Evolutionary conservation across 306 rosid species (phyloP).

Genomic region (Inga oerstediana): DNA sequence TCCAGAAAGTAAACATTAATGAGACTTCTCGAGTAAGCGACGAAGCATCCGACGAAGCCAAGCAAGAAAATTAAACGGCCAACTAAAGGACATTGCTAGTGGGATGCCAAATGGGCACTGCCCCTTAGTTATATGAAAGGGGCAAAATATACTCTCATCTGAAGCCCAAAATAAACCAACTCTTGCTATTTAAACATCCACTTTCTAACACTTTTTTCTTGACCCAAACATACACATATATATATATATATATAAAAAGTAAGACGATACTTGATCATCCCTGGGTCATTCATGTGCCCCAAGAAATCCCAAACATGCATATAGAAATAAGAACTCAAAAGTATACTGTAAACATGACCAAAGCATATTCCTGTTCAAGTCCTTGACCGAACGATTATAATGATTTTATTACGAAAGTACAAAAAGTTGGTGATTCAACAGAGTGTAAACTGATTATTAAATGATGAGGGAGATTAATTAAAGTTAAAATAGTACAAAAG

Average conservation of each 20-base stretch:
- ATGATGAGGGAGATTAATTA: not conserved
- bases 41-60: constrained; percentile 10
- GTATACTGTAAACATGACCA: not conserved
- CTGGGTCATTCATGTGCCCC: not conserved
- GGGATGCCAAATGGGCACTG: constrained; percentile 7
- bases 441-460: not conserved
- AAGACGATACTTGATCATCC: not conserved
- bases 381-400: not conserved
- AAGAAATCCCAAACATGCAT: not conserved
- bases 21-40: not conserved
- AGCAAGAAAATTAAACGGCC: not conserved
- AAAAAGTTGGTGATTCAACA: not conserved
- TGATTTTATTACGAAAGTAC: not conserved
- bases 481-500: not conserved
- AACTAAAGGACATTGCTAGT: not conserved
- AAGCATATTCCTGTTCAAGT: not conserved
- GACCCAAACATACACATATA: not conserved
- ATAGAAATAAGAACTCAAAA: not conserved
- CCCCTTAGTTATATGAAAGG: constrained; percentile 20
- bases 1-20: not conserved
- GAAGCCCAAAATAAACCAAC: not conserved
- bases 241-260: too few relatives aligned
- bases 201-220: not conserved
- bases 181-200: not conserved
- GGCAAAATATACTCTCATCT: constrained; percentile 5